Evolutionary conservation across 345 rosid genomes (phyloP).

Genomic region (Mangifera indica): DNA sequence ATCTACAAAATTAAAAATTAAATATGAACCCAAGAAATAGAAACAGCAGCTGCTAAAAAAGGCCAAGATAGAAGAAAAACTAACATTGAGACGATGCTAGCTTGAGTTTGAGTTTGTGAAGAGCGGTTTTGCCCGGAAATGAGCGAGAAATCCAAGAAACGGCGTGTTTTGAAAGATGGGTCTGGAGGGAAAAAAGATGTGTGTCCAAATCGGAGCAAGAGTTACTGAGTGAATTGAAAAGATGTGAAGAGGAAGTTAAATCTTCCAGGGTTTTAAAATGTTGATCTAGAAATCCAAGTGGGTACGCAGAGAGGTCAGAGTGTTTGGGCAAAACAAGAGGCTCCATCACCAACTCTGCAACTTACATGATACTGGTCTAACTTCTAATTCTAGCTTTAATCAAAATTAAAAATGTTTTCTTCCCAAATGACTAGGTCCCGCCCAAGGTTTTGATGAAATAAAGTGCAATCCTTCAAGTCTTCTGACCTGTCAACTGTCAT

Average conservation of each 20-base stretch:
- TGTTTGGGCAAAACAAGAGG: constrained; percentile 34
- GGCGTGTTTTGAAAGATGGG: constrained; percentile 39
- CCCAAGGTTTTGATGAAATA: too few species aligned
- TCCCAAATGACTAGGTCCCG: too few species aligned
- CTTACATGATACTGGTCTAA: too few species aligned
- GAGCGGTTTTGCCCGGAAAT: constrained; percentile 38
- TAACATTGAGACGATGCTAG: constrained; percentile 40
- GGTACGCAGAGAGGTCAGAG: constrained; percentile 28
- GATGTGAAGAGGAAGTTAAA: constrained; percentile 39
- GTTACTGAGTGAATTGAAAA: constrained; percentile 33
- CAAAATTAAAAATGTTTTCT: too few species aligned
- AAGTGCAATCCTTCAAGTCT: too few species aligned
- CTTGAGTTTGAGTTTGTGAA: constrained; percentile 34
- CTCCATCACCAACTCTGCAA: too few species aligned
- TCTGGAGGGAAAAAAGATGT: constrained; percentile 40
- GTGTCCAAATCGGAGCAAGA: constrained; percentile 36
- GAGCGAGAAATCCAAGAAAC: constrained; percentile 76
- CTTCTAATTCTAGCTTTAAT: too few species aligned
- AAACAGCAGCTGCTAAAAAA: not conserved
- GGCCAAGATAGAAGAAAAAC: constrained; percentile 6
- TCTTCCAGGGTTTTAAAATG: constrained; percentile 42
- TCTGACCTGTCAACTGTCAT: too few species aligned
- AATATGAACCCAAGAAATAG: not conserved
- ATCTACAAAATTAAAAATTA: constrained; percentile 31
- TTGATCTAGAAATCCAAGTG: constrained; percentile 40